phyloP scores from a whole-genome alignment of 1,284 basidiomycete species.

The Sporisorium scitamineum region DNA sequence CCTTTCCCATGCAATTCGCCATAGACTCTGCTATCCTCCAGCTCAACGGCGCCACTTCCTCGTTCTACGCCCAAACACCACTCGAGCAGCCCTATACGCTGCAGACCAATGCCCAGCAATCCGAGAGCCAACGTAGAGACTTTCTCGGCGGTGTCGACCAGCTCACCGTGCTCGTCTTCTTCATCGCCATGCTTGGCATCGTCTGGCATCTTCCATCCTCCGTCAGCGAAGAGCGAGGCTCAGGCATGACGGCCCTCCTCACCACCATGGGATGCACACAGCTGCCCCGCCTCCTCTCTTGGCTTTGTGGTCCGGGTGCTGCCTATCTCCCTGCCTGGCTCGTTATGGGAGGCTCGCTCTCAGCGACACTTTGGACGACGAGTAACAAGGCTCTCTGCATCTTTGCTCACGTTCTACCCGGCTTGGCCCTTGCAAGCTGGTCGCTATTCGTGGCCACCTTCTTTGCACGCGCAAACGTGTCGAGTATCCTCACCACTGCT shows the following conservation, averaged over 20 bases:
- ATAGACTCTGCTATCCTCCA: conserved; percentile 79
- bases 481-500: conserved; percentile 78
- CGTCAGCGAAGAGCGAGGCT: conserved; percentile 70
- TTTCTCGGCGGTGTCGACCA: conserved; percentile 18
- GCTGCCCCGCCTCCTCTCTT: conserved; percentile 37
- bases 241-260: conserved; percentile 44
- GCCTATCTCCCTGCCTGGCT: conserved; percentile 79
- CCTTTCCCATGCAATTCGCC: conserved; percentile 81
- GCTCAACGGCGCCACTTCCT: conserved; percentile 70
- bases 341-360: conserved; percentile 76
- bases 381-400: conserved; percentile 77
- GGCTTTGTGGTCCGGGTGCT: conserved; percentile 38
- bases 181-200: conserved; percentile 83
- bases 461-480: conserved; percentile 80
- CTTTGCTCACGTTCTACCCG: conserved; percentile 77
- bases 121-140: conserved; percentile 74
- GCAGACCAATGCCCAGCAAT: conserved; percentile 76
- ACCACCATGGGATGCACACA: conserved; percentile 48
- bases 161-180: conserved; percentile 43
- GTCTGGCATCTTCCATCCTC: conserved; percentile 69
- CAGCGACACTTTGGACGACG: conserved; percentile 75
- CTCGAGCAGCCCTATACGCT: conserved; percentile 80
- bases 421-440: conserved; percentile 78
- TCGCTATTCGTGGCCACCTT: conserved; percentile 78
- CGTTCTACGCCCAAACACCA: conserved; percentile 13